Conservation (phyloP, 2,329 filamentous ascomycete species). For the Fusarium euwallaceae region DNA sequence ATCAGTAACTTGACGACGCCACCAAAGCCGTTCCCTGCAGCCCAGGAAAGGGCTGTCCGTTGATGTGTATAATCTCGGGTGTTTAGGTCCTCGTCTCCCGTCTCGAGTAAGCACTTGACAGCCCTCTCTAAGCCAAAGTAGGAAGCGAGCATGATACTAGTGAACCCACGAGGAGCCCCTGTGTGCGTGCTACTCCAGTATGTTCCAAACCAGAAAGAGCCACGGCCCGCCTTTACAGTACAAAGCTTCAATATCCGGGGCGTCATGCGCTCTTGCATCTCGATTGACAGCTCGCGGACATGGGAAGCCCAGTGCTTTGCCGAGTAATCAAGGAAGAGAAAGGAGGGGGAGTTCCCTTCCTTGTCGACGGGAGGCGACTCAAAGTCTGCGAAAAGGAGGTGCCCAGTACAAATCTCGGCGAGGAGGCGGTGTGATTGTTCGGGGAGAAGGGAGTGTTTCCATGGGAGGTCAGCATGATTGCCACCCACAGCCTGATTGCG, state of each 20-base stretch:
- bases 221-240: background rate
- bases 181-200: background rate
- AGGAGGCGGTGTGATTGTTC: constrained; percentile 29
- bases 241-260: background rate
- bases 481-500: background rate
- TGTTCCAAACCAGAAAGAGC: constrained; percentile 7
- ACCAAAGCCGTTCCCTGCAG: constrained; percentile 14
- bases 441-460: constrained; percentile 25
- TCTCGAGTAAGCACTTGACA: constrained; percentile 7
- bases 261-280: constrained; percentile 3
- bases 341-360: background rate
- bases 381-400: background rate
- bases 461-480: background rate
- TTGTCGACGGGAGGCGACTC: constrained; percentile 7
- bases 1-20: constrained; percentile 6
- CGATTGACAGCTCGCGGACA: background rate
- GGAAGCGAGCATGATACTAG: background rate
- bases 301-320: constrained; percentile 19
- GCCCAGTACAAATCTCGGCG: constrained; percentile 26
- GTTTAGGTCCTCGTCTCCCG: constrained; percentile 4
- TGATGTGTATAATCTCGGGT: background rate
- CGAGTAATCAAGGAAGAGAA: constrained; percentile 15
- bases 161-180: background rate
- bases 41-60: constrained; percentile 14
- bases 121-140: constrained; percentile 9